These are phyloP conservation scores for Termitomyces sp. DNA, from an alignment of 768 basidiomycete species.

Conservation along the genomic window DNA sequence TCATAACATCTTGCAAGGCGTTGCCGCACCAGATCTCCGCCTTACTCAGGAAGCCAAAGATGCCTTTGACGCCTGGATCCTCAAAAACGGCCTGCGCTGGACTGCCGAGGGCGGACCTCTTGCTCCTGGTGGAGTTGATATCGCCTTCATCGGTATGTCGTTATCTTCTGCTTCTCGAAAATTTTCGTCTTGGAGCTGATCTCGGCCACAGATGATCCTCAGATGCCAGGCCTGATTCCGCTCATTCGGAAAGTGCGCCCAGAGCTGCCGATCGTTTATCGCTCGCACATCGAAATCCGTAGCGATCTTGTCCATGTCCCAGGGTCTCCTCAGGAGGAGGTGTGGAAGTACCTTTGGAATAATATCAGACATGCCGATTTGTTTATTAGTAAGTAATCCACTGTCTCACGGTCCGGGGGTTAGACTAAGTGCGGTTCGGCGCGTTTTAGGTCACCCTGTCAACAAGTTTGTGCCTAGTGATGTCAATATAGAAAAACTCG, in stretches of 20 bases:
- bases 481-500: slow-evolving; percentile 65
- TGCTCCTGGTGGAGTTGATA: slow-evolving; percentile 75
- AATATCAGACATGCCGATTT: slow-evolving; percentile 87
- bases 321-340: slow-evolving; percentile 82
- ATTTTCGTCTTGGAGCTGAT: not conserved
- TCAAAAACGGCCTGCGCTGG: slow-evolving; percentile 87
- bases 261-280: slow-evolving; percentile 84
- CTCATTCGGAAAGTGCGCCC: slow-evolving; percentile 83
- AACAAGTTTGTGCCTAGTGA: slow-evolving; percentile 89
- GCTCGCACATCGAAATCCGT: slow-evolving; percentile 93
- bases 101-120: slow-evolving; percentile 80
- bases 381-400: slow-evolving; percentile 64
- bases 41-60: slow-evolving; percentile 76
- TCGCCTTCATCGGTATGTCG: slow-evolving; percentile 77
- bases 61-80: slow-evolving; percentile 82
- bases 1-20: slow-evolving; percentile 93
- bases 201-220: slow-evolving; percentile 62
- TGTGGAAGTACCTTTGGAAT: slow-evolving; percentile 94
- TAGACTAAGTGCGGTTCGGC: not conserved
- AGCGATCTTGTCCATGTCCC: slow-evolving; percentile 79
- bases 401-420: not conserved
- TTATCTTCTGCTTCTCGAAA: not conserved
- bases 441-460: slow-evolving; percentile 67
- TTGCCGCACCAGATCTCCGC: slow-evolving; percentile 71
- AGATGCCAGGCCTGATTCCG: slow-evolving; percentile 92